Conservation (phyloP, 2,329 filamentous ascomycete genomes). For the Pezicula rhizophila region DNA sequence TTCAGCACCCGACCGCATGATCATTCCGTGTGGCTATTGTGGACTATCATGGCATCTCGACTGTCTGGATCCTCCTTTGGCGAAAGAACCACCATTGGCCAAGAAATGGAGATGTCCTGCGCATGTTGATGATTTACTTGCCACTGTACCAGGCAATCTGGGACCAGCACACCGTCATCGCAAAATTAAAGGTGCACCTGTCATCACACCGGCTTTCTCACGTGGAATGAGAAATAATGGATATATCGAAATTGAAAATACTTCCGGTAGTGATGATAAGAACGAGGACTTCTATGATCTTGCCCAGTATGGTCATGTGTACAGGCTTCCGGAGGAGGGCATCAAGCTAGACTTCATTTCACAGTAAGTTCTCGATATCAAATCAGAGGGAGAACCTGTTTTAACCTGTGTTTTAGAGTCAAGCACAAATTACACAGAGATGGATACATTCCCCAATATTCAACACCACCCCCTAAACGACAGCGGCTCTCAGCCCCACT, state of each 20-base stretch:
- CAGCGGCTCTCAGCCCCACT: conserved; percentile 11
- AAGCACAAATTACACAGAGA: conserved; percentile 4
- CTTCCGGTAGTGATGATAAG: conserved; percentile 44
- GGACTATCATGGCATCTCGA: conserved; percentile 84
- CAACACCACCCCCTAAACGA: not conserved
- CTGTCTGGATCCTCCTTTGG: conserved; percentile 78
- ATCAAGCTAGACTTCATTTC: conserved; percentile 69
- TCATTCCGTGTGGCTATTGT: conserved; percentile 84
- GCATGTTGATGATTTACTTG: conserved; percentile 73
- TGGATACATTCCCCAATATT: conserved; percentile 8
- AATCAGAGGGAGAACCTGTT: not conserved
- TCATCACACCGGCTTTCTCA: conserved; percentile 45
- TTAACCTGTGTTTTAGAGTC: conserved; percentile 16
- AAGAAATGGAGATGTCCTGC: conserved; percentile 82
- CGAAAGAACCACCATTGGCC: conserved; percentile 68
- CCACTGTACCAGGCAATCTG: conserved; percentile 47
- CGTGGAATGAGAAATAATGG: conserved; percentile 69
- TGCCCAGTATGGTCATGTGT: conserved; percentile 56
- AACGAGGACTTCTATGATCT: conserved; percentile 49
- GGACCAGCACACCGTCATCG: conserved; percentile 57
- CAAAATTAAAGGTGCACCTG: conserved; percentile 48
- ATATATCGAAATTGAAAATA: conserved; percentile 63
- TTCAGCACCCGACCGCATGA: conserved; percentile 53
- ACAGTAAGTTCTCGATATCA: conserved; percentile 38
- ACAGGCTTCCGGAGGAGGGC: conserved; percentile 57